These are phyloP conservation scores for Aurinia saxatilis DNA, from an alignment of 345 rosid species.

Conservation along the genomic window DNA sequence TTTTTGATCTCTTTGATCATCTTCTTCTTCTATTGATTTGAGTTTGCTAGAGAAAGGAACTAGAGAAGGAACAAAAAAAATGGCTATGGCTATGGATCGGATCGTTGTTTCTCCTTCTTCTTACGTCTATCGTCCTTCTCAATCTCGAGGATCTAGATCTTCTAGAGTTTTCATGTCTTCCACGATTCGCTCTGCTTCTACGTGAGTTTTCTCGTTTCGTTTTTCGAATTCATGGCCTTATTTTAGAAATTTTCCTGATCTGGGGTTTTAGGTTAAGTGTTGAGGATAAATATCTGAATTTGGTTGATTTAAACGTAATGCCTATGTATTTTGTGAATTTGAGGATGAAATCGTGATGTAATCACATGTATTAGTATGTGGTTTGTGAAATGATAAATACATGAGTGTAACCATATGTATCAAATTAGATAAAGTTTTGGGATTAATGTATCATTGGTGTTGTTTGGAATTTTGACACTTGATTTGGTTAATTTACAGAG, in stretches of 20 bases:
- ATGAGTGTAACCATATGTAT: no score
- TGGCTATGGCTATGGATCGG: slow-evolving; percentile 42
- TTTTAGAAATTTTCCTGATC: slow-evolving; percentile 1
- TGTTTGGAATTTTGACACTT: neutral
- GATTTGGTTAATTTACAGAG: slow-evolving; percentile 33
- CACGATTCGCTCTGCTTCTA: slow-evolving; percentile 30
- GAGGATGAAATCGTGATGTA: neutral
- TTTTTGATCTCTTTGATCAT: neutral
- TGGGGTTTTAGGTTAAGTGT: neutral
- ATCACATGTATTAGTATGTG: neutral
- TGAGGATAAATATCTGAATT: slow-evolving; percentile 3
- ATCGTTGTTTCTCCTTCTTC: slow-evolving; percentile 24
- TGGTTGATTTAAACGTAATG: neutral
- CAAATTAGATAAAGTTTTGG: no score
- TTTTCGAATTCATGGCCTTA: neutral
- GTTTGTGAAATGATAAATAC: neutral
- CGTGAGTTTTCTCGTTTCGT: slow-evolving; percentile 27
- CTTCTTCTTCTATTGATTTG: neutral
- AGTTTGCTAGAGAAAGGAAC: neutral
- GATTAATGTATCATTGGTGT: no score
- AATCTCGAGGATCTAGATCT: slow-evolving; percentile 28
- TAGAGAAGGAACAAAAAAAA: no score
- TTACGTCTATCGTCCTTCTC: slow-evolving; percentile 20
- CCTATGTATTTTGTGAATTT: no score
- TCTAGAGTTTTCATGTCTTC: slow-evolving; percentile 46